Conservation (phyloP, 257 asterid species). For the Cinchona pubescens region DNA sequence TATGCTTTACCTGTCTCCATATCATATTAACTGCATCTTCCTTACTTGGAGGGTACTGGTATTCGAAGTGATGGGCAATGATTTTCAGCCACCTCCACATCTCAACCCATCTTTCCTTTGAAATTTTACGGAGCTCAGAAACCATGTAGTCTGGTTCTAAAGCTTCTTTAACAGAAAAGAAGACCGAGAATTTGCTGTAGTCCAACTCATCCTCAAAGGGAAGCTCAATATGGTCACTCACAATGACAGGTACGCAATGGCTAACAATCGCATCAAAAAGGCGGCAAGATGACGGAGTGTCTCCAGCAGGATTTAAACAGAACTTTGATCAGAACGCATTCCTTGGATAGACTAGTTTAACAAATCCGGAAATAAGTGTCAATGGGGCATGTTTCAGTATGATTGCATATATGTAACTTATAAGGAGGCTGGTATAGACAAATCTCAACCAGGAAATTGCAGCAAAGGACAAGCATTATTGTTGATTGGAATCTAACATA, state of each 20-base stretch:
- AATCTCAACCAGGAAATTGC: neutral
- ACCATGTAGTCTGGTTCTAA: slow-evolving; percentile 58
- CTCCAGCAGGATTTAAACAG: slow-evolving; percentile 92
- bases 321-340: slow-evolving; percentile 88
- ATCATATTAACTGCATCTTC: slow-evolving; percentile 87
- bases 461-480: neutral
- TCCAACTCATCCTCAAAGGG: slow-evolving; percentile 86
- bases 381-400: slow-evolving; percentile 15
- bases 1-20: slow-evolving; percentile 82
- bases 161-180: slow-evolving; percentile 71
- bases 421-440: neutral
- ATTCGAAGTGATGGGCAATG: slow-evolving; percentile 76
- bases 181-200: slow-evolving; percentile 78
- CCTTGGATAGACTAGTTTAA: slow-evolving; percentile 62
- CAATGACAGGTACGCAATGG: slow-evolving; percentile 90
- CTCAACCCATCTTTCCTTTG: slow-evolving; percentile 57
- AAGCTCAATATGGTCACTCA: slow-evolving; percentile 85
- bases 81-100: slow-evolving; percentile 73
- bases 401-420: neutral
- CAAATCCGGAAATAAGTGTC: slow-evolving; percentile 17
- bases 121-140: slow-evolving; percentile 48
- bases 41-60: slow-evolving; percentile 68
- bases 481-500: neutral
- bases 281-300: slow-evolving; percentile 97
- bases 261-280: slow-evolving; percentile 90